phyloP scores from a whole-genome alignment of 73 alveolate species.

The Blepharisma japonicum region DNA sequence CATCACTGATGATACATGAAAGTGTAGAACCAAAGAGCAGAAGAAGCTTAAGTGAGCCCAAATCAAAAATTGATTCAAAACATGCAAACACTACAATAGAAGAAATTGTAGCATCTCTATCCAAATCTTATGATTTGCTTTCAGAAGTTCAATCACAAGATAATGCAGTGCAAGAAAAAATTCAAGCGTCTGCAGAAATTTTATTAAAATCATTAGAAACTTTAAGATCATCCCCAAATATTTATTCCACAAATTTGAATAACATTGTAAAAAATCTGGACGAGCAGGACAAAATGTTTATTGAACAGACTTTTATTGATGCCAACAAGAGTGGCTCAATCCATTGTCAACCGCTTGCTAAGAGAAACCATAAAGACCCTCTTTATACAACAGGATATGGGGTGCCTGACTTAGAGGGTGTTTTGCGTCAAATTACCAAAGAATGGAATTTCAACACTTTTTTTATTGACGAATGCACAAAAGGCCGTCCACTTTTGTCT shows the following conservation, averaged over 20 bases:
- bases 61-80: neutral
- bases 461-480: neutral
- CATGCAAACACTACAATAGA: neutral
- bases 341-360: neutral
- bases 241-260: neutral
- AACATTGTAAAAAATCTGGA: constrained; percentile 1
- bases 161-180: neutral
- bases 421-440: neutral
- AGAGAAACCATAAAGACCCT: neutral
- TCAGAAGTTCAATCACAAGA: neutral
- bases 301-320: neutral
- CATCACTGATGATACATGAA: too few relatives aligned
- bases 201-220: neutral
- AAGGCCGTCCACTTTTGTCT: neutral
- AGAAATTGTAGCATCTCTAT: neutral
- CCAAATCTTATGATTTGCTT: neutral
- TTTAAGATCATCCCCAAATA: neutral
- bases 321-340: neutral
- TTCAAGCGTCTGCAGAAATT: neutral
- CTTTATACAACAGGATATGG: constrained; percentile 11
- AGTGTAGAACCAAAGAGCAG: neutral
- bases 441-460: constrained; percentile 28
- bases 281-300: constrained; percentile 1
- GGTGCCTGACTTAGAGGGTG: neutral
- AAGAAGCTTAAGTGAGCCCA: neutral